A percentile compares a stretch with the other conserved stretches of the same genome.
Evolutionary conservation across 257 asterid genomes (phyloP).

Genomic region (Petunia secreta): DNA sequence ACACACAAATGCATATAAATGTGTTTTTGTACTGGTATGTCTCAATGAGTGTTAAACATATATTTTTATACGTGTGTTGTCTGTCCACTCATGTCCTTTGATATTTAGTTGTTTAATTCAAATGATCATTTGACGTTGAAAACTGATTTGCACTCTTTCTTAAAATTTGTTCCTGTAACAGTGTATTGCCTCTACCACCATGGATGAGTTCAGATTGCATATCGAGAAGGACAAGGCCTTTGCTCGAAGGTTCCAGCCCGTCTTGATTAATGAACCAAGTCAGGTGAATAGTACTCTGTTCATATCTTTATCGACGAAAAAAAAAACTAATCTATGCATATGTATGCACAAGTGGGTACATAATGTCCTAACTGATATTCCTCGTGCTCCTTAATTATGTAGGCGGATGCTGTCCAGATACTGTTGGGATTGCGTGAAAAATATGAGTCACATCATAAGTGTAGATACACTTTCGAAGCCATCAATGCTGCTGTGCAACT

Average conservation of each 20-base stretch:
- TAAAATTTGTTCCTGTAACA: conserved; percentile 43
- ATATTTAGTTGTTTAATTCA: conserved; percentile 13
- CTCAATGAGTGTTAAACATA: not conserved
- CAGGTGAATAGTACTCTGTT: conserved; percentile 50
- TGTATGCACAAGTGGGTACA: conserved; percentile 6
- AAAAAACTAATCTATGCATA: not conserved
- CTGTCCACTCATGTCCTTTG: not conserved
- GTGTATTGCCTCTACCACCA: conserved; percentile 97
- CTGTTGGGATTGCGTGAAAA: conserved; percentile 85
- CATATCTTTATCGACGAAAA: not conserved
- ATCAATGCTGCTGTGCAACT: conserved; percentile 91
- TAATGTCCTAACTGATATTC: conserved; percentile 19
- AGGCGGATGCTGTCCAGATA: conserved; percentile 88
- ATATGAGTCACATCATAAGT: conserved; percentile 87
- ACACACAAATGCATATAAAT: not conserved
- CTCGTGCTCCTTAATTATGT: conserved; percentile 18
- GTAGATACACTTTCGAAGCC: conserved; percentile 83
- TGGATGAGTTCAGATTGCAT: conserved; percentile 87
- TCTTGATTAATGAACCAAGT: conserved; percentile 77
- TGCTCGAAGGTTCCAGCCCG: conserved; percentile 95
- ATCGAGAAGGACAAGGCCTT: conserved; percentile 94
- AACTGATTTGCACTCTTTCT: conserved; percentile 28
- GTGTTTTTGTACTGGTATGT: not conserved
- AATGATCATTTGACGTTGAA: conserved; percentile 30
- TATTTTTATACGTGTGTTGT: not conserved